Conservation (phyloP, 2,329 filamentous ascomycete genomes). For the Hymenoscyphus linearis region DNA sequence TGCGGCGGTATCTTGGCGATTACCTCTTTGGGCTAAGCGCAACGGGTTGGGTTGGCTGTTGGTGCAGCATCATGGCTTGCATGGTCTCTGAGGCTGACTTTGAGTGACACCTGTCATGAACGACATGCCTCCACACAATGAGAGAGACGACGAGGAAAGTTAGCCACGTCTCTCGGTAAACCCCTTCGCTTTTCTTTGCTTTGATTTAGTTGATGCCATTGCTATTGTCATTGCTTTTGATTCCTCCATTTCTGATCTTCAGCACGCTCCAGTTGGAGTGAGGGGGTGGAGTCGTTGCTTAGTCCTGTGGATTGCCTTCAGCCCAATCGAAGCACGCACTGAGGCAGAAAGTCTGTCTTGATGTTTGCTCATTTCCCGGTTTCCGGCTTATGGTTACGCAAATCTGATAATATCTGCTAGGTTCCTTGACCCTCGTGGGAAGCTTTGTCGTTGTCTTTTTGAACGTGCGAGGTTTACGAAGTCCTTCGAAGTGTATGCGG, state of each 20-base stretch:
- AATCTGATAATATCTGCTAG: not conserved
- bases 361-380: not conserved
- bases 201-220: not conserved
- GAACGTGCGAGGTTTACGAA: not conserved
- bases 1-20: not conserved
- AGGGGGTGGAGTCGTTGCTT: not conserved
- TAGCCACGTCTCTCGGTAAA: not conserved
- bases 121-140: conserved; percentile 1
- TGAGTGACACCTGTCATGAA: not conserved
- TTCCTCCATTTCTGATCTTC: not conserved
- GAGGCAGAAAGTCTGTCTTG: not conserved
- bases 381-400: not conserved
- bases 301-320: not conserved
- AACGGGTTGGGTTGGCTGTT: not conserved
- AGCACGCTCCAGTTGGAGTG: not conserved
- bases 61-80: too few relatives aligned
- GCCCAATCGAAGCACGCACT: not conserved
- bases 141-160: not conserved
- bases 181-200: too few relatives aligned
- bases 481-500: not conserved
- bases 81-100: not conserved
- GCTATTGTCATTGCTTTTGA: too few relatives aligned
- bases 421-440: not conserved
- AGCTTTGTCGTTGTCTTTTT: not conserved
- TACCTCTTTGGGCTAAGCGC: not conserved